These are phyloP conservation scores for Fragosphaeria purpurea DNA, from an alignment of 2,329 filamentous ascomycete genomes.

Conservation along the genomic window DNA sequence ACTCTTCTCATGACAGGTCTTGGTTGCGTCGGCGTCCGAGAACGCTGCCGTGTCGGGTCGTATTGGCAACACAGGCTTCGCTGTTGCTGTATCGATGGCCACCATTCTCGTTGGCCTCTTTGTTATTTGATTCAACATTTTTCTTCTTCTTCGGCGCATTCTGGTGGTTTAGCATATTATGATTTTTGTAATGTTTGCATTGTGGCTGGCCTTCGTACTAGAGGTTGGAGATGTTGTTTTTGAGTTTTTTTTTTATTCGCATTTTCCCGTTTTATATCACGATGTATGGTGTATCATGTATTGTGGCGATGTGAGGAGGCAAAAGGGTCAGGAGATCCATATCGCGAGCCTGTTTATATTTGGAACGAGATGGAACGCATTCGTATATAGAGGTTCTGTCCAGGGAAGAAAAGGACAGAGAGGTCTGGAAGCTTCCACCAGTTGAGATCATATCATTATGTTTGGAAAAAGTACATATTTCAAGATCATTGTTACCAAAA, in stretches of 20 bases:
- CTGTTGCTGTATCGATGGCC: neutral
- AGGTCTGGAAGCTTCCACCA: too few relatives aligned
- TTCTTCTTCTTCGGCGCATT: too few relatives aligned
- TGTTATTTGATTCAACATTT: neutral
- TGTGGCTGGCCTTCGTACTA: neutral
- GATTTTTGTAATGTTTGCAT: neutral
- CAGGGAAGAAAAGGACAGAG: too few relatives aligned
- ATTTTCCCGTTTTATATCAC: constrained; percentile 1
- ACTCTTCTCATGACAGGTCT: neutral
- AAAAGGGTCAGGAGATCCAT: neutral
- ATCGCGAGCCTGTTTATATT: too few relatives aligned
- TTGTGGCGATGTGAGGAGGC: neutral
- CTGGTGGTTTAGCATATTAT: neutral
- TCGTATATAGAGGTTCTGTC: too few relatives aligned
- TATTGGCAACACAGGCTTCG: constrained; percentile 1
- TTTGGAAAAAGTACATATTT: too few relatives aligned
- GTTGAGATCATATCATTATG: too few relatives aligned
- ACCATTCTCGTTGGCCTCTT: neutral
- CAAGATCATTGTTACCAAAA: too few relatives aligned
- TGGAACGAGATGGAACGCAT: too few relatives aligned
- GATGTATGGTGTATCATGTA: constrained; percentile 5
- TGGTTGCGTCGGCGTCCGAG: constrained; percentile 7
- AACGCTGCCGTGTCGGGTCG: neutral
- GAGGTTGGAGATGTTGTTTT: neutral
- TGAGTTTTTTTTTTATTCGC: neutral